Base-by-base conservation (phyloP, 441 rosid species). In the Corymbia calophylla region DNA sequence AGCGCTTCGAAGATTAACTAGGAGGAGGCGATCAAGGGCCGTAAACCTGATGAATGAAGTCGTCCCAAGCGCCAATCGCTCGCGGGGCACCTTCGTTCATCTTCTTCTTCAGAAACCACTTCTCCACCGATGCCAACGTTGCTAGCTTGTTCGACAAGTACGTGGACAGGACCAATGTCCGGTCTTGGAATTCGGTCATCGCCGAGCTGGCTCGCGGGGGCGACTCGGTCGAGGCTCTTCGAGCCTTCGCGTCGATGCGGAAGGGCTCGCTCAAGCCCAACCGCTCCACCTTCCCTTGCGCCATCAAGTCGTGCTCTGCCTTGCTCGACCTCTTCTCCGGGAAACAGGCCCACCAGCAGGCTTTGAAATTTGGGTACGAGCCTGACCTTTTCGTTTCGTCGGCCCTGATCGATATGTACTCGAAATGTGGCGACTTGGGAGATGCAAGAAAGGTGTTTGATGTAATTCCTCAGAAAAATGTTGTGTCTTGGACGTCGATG, bases 271-370 rank as follows among this genome's bases (percentile, higher is more conserved):
- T 97, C 86, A 88, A 86, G 60, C 99, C 98, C 10, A 96, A 88
- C 91, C 98, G 99, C 82, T 95, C 97, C 86, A 93, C 95, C 8
- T 94, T 97, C 92, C 99, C 99, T 87, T 96, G 99, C 94, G 85
- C 97, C 82, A 93, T 97, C 91, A 97, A 97, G 93, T 93, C 99
- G 27, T 96, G 98, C 92, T 94, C 99, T 2, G 94, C 98, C 92
- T 92, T 97, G 86, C 91, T 92, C 73, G 99, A 97, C 89, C 93
- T 97, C 58, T 88, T 58, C 89, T 96, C 98, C 55, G 98, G 98
- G 1, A 93, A 89, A 35, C 99, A 96, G 91, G 91, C 96, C 39
- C 99, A 97, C 90, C 99, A 95, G 91, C 99, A 97, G 89, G 97
- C 97, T 32, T 80, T 97, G 27, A 89, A 94, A 58, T 96, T 96